Percentiles rank a stretch among this genome's conserved stretches.
Evolutionary conservation across 2,329 filamentous ascomycete species (phyloP).

Genomic region (Microsporum canis): DNA sequence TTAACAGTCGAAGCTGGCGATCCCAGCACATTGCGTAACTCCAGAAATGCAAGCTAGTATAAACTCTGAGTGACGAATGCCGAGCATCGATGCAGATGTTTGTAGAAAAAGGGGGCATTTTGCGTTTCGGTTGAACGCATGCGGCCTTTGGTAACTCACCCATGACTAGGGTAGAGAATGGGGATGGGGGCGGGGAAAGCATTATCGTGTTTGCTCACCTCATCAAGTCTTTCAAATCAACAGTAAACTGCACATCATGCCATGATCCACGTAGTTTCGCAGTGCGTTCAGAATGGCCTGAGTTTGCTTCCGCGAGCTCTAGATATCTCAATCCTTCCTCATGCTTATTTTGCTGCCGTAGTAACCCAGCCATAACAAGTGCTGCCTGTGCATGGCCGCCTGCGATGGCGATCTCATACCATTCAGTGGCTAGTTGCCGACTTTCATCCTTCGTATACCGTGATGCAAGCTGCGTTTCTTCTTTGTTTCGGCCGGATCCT

Average conservation of each 20-base stretch:
- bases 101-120: not conserved
- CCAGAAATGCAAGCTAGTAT: not conserved
- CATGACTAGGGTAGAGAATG: not conserved
- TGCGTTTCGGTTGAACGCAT: not conserved
- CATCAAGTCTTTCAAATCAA: constrained; percentile 1
- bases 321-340: constrained; percentile 15
- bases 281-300: constrained; percentile 38
- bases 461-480: not conserved
- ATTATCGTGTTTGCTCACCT: not conserved
- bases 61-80: not conserved
- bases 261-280: constrained; percentile 52
- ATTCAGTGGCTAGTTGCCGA: constrained; percentile 23
- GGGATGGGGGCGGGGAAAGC: not conserved
- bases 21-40: not conserved
- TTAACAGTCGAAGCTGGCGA: not conserved
- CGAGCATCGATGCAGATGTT: not conserved
- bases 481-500: not conserved
- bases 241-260: constrained; percentile 28
- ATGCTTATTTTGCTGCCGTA: constrained; percentile 19
- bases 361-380: constrained; percentile 22
- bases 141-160: not conserved
- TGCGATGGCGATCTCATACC: constrained; percentile 24
- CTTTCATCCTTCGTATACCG: constrained; percentile 8
- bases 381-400: constrained; percentile 17
- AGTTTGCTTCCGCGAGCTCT: constrained; percentile 10